Conservation (phyloP, 2,329 filamentous ascomycete species). For the Colletotrichum echinochloae region DNA sequence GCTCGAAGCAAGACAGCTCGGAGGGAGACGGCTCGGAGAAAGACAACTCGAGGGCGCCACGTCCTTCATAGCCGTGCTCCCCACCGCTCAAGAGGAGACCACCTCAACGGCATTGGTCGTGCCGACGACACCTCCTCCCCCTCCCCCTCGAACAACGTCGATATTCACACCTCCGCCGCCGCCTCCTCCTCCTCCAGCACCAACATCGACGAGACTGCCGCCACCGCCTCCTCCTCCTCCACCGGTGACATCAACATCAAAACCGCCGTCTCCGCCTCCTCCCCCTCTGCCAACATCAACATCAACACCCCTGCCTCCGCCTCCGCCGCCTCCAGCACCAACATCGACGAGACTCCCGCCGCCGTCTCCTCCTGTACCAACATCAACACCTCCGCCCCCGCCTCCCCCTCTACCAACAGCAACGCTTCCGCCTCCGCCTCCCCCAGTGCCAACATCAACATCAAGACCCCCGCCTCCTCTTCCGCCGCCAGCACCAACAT, state of each 20-base stretch:
- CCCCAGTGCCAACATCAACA: constrained; percentile 7
- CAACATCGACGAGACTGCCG: no score
- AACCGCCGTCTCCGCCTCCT: constrained; percentile 1
- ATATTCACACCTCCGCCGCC: constrained; percentile 1
- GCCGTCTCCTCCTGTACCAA: no score
- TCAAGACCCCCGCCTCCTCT: no score
- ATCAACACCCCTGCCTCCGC: constrained; percentile 7
- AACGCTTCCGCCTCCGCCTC: constrained; percentile 9
- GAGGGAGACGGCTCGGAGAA: not conserved
- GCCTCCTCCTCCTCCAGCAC: constrained; percentile 15
- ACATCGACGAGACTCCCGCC: no score
- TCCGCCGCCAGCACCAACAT: no score
- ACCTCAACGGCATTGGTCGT: constrained; percentile 1
- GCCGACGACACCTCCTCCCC: not conserved
- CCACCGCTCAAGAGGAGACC: constrained; percentile 14
- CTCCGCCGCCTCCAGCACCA: constrained; percentile 14
- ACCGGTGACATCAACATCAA: no score
- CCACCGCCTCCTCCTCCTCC: no score
- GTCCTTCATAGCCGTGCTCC: constrained; percentile 32
- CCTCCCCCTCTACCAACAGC: not conserved
- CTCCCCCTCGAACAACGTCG: no score
- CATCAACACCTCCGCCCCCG: not conserved
- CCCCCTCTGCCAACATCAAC: no score
- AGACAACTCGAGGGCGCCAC: constrained; percentile 15
- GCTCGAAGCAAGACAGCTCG: constrained; percentile 8